Conservation (phyloP, 2,329 filamentous ascomycete species). For the Truncatella angustata region DNA sequence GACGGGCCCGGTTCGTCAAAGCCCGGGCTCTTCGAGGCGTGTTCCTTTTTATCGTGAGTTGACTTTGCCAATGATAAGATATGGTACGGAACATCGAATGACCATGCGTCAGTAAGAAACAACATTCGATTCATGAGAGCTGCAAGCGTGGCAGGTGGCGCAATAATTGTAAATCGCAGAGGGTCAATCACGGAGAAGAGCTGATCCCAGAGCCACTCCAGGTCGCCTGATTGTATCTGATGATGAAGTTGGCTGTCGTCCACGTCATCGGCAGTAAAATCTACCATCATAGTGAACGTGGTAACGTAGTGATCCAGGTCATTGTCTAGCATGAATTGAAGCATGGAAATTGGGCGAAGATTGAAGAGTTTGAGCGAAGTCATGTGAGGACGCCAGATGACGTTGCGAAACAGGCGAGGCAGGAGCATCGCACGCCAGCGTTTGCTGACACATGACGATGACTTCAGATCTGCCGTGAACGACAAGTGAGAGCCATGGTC, state of each 20-base stretch:
- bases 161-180: slow-evolving; percentile 53
- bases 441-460: slow-evolving; percentile 50
- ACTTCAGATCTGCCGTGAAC: slow-evolving; percentile 48
- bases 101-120: slow-evolving; percentile 58
- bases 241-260: slow-evolving; percentile 27
- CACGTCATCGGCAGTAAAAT: slow-evolving; percentile 28
- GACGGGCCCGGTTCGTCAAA: neutral
- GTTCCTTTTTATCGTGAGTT: slow-evolving; percentile 10
- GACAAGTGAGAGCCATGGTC: neutral
- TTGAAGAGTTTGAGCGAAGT: slow-evolving; percentile 23
- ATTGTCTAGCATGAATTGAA: slow-evolving; percentile 37
- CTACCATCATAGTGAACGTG: slow-evolving; percentile 40
- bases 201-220: slow-evolving; percentile 52
- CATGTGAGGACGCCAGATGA: slow-evolving; percentile 35
- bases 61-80: slow-evolving; percentile 48
- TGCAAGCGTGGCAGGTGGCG: slow-evolving; percentile 62
- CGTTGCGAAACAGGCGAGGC: slow-evolving; percentile 57
- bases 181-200: slow-evolving; percentile 55
- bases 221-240: slow-evolving; percentile 27
- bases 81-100: slow-evolving; percentile 62
- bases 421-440: slow-evolving; percentile 51
- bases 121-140: slow-evolving; percentile 57
- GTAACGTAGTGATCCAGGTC: slow-evolving; percentile 37
- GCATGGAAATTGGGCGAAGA: slow-evolving; percentile 33
- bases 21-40: neutral